Conservation (phyloP, 1,284 basidiomycete species). For the Golubevia pallescens region DNA sequence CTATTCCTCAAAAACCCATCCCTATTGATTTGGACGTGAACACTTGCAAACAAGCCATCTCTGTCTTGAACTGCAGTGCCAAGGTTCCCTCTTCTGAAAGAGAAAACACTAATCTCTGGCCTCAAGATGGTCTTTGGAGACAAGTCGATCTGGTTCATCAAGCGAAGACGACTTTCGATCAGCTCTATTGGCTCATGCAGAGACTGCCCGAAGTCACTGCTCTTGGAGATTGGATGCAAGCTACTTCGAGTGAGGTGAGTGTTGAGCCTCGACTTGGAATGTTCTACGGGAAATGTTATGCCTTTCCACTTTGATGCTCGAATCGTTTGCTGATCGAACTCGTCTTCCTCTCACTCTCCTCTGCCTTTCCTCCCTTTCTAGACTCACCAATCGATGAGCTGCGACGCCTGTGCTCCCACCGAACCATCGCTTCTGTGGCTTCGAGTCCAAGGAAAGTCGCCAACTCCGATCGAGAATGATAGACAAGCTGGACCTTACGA, state of each 20-base stretch:
- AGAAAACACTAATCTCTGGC: constrained; percentile 34
- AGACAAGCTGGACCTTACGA: constrained; percentile 43
- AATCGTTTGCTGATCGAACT: too few relatives aligned
- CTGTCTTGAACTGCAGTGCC: constrained; percentile 30
- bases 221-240: constrained; percentile 32
- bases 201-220: constrained; percentile 25
- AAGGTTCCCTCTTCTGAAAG: constrained; percentile 20
- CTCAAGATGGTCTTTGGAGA: constrained; percentile 28
- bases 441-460: constrained; percentile 23
- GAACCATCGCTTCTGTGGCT: constrained; percentile 79
- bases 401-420: constrained; percentile 79
- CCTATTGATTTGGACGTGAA: constrained; percentile 21
- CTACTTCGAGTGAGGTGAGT: constrained; percentile 4
- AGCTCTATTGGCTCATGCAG: constrained; percentile 44
- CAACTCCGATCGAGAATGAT: constrained; percentile 39
- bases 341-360: not conserved
- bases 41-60: constrained; percentile 27
- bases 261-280: too few relatives aligned
- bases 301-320: not conserved
- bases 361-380: not conserved
- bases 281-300: too few relatives aligned
- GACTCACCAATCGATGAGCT: constrained; percentile 60
- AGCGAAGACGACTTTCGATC: constrained; percentile 32
- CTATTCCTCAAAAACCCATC: constrained; percentile 17
- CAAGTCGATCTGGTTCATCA: constrained; percentile 44